Base-by-base conservation (phyloP, 805 yeast species). In the Candida succiphila region DNA sequence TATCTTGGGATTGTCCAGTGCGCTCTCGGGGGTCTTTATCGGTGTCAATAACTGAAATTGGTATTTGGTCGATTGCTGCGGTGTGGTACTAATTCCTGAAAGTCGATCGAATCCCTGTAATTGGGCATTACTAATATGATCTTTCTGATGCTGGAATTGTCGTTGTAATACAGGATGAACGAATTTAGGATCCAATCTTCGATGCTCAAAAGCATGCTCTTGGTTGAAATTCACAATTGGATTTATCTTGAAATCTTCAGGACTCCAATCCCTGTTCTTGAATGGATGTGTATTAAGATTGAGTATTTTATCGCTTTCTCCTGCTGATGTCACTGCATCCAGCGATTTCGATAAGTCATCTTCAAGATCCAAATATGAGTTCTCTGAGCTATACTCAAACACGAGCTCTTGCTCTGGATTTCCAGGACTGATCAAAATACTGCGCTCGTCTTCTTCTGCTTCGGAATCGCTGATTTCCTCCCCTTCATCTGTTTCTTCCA, bases 201-300 rank as follows among this genome's bases (percentile, higher is more conserved):
- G 39, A 35, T 40, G 37, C 22, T 48, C 41, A 29, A 49, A 45
- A 10, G 52, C 46, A 8, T 36, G 28, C 13, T 22, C 32, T 18
- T 30, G 27, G 1, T 50, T 48, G 30, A 46, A 45, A 25, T 46
- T 45, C 7, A 38, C 35, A 7, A 23, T 33, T 8, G 59, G 54
- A 34, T 58, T 58, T 3, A 53, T 51, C 25, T 44, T 45, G 43
- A 60, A 60, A 33, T 60, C 63, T 35, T 57, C 63, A 3, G 59
- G 52, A 39, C 49, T 54, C 65, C 64, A 59, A 5, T 43, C 40
- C 8, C 54, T 32, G 4, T 44, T 36, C 2, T 48, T 37, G 9
- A 23, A 20, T 3, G 60, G 60, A 36, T 58, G 47, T 3, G 8
- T 16, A 2, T 56, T 40, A 3, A 56, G 33, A 33, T 59, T 51